Base-by-base conservation (phyloP, 805 yeast genomes). In the Lipomyces sp. region DNA sequence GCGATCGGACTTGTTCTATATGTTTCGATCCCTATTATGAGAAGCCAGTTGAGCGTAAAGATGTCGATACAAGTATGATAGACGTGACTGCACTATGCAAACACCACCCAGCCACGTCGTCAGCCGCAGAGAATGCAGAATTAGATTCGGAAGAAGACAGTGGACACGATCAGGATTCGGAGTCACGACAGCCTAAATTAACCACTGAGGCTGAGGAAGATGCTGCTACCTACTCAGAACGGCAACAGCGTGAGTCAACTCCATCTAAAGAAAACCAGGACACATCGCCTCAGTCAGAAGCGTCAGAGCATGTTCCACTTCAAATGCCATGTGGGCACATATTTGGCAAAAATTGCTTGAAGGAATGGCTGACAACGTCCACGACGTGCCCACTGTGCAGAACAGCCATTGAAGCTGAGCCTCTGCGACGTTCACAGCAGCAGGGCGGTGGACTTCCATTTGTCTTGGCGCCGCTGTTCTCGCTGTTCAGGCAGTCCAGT, bases 351-450 rank as follows among this genome's bases (percentile, higher is more conserved):
- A 84, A 85, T n/a, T 94, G 99, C 79, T 80, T 92, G 32, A 84
- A 82, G 65, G 90, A 89, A 72, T 94, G 99, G 99, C 84, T 94
- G 60, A 84, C 83, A 67, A 79, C 84, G 32, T 87, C 89, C 72
- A 83, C 85, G 37, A 85, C 91, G 1, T 93, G 98, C 76, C 99
- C 99, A 0, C 78, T 94, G 57, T 94, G 99, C 76, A 86, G 98
- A 65, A 80, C 80, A 18, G 79, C 82, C 29, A 79, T 89, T 66
- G 81, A 82, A 63, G 72, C 77, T 48, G 72, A 69, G 50, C 53
- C 62, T 51, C 67, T 48, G 48, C 56, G 42, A 10, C 53, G 60
- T 8, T 57, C 48, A 56, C 35, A 34, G 30, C 55, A 50, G 57
- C 30, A 45, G 24, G 59, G 35, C 13, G 64, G 59, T 30, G 61